Conservation (phyloP, 371 early-diverging fungal species). For the Globomyces sp. region DNA sequence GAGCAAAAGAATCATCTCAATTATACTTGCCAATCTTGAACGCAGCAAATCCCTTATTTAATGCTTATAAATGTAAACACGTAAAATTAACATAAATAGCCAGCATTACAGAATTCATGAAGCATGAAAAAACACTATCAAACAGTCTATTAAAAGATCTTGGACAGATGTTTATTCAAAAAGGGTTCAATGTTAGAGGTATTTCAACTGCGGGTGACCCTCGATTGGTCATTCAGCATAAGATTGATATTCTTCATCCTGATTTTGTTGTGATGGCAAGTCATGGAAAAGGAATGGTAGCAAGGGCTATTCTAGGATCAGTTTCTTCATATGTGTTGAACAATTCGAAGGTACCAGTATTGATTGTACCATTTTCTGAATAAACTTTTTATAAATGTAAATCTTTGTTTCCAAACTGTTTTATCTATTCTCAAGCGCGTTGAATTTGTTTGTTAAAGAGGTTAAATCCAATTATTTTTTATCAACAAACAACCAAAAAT, state of each 20-base stretch:
- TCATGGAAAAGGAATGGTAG: background rate
- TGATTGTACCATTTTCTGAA: constrained; percentile 11
- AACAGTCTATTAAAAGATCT: constrained; percentile 5
- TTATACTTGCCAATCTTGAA: too few species aligned
- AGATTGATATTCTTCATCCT: constrained; percentile 4
- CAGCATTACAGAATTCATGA: background rate
- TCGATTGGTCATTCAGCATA: background rate
- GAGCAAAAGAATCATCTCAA: constrained; percentile 21
- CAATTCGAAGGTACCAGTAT: constrained; percentile 13
- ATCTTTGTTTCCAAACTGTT: too few species aligned
- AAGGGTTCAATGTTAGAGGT: constrained; percentile 7
- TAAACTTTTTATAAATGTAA: background rate
- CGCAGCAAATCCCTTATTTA: too few species aligned
- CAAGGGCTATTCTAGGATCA: constrained; percentile 18
- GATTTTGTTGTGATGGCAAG: constrained; percentile 11
- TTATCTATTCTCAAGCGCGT: too few species aligned
- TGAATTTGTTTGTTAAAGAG: too few species aligned
- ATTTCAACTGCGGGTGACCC: constrained; percentile 6
- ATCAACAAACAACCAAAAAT: background rate
- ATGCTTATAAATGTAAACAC: too few species aligned
- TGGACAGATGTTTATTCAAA: background rate
- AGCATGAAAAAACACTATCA: background rate
- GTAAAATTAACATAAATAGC: too few species aligned
- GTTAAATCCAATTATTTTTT: too few species aligned
- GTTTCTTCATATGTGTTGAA: constrained; percentile 13